phyloP scores from a whole-genome alignment of 345 rosid species.

The Raphanus sativus region DNA sequence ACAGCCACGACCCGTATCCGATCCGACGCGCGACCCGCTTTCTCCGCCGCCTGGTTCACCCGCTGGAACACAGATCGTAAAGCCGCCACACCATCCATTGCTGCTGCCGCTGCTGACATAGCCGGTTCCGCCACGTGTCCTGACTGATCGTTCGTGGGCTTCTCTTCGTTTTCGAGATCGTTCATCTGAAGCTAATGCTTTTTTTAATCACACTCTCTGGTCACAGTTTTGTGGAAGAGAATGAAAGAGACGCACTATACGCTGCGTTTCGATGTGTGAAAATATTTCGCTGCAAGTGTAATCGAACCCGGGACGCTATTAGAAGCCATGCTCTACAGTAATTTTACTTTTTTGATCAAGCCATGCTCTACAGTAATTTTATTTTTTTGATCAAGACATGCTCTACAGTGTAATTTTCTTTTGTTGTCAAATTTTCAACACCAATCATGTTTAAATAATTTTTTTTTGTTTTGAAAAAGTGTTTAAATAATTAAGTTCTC shows the following conservation, averaged over 20 bases:
- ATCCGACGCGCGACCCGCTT: conserved; percentile 58
- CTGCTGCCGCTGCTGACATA: conserved; percentile 71
- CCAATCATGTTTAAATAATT: too few relatives aligned
- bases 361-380: too few relatives aligned
- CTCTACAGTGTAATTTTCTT: too few relatives aligned
- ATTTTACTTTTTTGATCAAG: too few relatives aligned
- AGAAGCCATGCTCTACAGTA: too few relatives aligned
- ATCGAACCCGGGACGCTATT: background rate
- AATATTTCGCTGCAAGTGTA: too few relatives aligned
- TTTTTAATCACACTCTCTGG: background rate
- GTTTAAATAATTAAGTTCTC: background rate
- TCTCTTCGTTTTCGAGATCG: conserved; percentile 36
- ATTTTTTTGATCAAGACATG: too few relatives aligned
- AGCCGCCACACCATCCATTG: conserved; percentile 65
- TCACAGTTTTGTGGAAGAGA: conserved; percentile 19
- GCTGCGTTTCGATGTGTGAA: conserved; percentile 26
- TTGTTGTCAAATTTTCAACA: too few relatives aligned
- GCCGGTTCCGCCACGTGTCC: conserved; percentile 30
- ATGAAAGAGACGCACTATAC: conserved; percentile 3
- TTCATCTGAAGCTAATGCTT: conserved; percentile 35
- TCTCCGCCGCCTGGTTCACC: conserved; percentile 66
- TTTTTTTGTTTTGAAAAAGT: too few relatives aligned
- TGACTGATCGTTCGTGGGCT: background rate
- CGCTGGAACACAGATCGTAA: conserved; percentile 68
- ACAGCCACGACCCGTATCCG: conserved; percentile 81